Percentiles rank a stretch among this genome's conserved stretches.
These are phyloP conservation scores for Xylaria nigripes DNA, from an alignment of 495 filamentous ascomycete species.

Conservation along the genomic window DNA sequence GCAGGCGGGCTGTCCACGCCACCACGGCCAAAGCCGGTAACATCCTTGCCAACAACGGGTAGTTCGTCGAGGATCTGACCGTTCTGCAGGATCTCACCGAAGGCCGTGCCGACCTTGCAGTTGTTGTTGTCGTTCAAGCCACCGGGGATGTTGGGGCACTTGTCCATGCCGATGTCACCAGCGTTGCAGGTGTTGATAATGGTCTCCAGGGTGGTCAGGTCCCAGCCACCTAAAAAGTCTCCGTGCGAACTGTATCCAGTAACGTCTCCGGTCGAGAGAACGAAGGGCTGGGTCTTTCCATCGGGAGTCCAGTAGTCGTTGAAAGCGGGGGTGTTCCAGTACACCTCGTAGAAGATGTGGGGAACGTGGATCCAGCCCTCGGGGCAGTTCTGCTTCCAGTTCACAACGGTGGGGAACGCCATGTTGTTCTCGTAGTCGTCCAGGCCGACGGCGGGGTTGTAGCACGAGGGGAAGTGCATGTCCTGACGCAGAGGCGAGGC, in stretches of 20 bases:
- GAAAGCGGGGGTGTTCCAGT: constrained; percentile 53
- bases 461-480: constrained; percentile 48
- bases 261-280: constrained; percentile 53
- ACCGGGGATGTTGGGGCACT: constrained; percentile 45
- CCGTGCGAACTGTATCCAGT: constrained; percentile 56
- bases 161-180: constrained; percentile 42
- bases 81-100: constrained; percentile 26
- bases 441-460: constrained; percentile 50
- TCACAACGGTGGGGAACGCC: constrained; percentile 42
- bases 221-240: constrained; percentile 71
- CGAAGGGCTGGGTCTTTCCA: constrained; percentile 53
- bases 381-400: constrained; percentile 54
- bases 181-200: constrained; percentile 54
- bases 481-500: constrained; percentile 49
- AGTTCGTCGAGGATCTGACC: constrained; percentile 33
- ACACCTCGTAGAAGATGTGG: constrained; percentile 62
- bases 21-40: constrained; percentile 34
- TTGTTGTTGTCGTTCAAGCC: constrained; percentile 32
- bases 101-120: constrained; percentile 42
- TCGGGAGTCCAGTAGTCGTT: constrained; percentile 47
- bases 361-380: constrained; percentile 46
- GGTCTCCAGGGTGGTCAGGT: constrained; percentile 49
- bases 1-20: constrained; percentile 22
- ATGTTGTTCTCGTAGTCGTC: constrained; percentile 43
- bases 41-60: constrained; percentile 48